Evolutionary conservation across 2,329 filamentous ascomycete species (phyloP), one percentile per base, ranked within the genome.

Genomic region (Sphaerostilbella broomeana): DNA sequence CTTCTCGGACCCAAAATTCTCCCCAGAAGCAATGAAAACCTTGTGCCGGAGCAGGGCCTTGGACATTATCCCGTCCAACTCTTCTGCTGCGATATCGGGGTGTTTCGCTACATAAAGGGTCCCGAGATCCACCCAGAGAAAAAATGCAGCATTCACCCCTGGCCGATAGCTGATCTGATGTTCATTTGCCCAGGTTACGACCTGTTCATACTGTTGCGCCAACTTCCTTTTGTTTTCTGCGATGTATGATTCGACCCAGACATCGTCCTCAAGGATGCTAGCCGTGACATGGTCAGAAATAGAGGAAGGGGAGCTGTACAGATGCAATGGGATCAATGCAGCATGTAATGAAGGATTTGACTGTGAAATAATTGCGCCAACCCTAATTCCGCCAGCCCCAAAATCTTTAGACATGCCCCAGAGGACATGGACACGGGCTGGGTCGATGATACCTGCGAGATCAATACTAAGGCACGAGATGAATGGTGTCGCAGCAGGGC

Each of bases 351-450:
- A 48, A 2, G 47, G 39, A 40, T 71, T 74, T 13, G 57, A 50
- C 34, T 70, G 69, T 5, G 68, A 70, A 15, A 73, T 58, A 8
- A 75, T 54, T 8, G 57, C 61, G 0, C 73, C 73, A 5, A 76
- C 45, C 3, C 73, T 62, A 4, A 77, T 55, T 1, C 75, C 75
- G 26, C 74, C 75, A 13, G 70, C 67, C n/a, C 71, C 70, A 51
- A 78, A 79, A 50, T 75, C 73, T 49, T 71, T 67, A 26, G 57
- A 62, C 47, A 63, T 58, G n/a, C 62, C 60, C 52, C 68, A 64
- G 11, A 73, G 51, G 1, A 74, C 65, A 51, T 79, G 75, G 0
- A 79, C 59, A 2, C 67, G 60, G 6, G 52, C 45, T 1, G 65
- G 57, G 39, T 77, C 65, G 19, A 77, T 72, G 13, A 72, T 48